phyloP scores from a whole-genome alignment of 73 alveolate species.

The Symbiodinium pilosum region DNA sequence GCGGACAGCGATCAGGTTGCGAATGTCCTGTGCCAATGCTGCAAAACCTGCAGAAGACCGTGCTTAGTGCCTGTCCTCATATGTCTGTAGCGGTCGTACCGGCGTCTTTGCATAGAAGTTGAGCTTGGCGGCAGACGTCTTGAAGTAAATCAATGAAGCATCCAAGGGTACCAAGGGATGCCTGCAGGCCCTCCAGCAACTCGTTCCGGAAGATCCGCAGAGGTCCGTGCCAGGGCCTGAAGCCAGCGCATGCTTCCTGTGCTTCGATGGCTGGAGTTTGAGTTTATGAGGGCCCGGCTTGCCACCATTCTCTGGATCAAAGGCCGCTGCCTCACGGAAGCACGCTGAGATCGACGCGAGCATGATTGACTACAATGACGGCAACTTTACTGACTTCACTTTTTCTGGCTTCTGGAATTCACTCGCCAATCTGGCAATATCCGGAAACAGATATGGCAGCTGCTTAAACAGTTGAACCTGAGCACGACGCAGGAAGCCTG shows the following conservation, averaged over 20 bases:
- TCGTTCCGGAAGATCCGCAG: conserved; percentile 90
- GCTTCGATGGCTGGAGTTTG: background rate
- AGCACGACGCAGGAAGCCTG: conserved; percentile 1
- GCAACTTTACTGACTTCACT: background rate
- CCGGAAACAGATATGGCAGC: conserved; percentile 10
- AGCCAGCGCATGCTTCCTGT: background rate
- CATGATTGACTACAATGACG: background rate
- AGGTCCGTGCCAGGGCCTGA: conserved; percentile 93
- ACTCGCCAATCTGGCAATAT: conserved; percentile 2
- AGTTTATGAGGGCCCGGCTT: background rate
- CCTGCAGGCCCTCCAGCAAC: conserved; percentile 93
- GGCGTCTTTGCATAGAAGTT: conserved; percentile 94
- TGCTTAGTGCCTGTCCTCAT: conserved; percentile 19
- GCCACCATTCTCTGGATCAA: background rate
- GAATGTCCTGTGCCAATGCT: conserved; percentile 35
- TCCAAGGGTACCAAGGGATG: background rate
- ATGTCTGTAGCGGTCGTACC: conserved; percentile 73
- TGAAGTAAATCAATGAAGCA: background rate
- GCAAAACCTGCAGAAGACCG: background rate
- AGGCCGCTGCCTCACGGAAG: background rate
- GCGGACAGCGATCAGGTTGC: conserved; percentile 81
- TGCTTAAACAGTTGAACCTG: background rate
- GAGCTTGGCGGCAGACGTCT: conserved; percentile 1
- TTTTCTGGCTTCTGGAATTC: background rate
- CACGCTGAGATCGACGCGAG: background rate